phyloP scores from a whole-genome alignment of 2,329 filamentous ascomycete genomes.

The Tothia fuscella region DNA sequence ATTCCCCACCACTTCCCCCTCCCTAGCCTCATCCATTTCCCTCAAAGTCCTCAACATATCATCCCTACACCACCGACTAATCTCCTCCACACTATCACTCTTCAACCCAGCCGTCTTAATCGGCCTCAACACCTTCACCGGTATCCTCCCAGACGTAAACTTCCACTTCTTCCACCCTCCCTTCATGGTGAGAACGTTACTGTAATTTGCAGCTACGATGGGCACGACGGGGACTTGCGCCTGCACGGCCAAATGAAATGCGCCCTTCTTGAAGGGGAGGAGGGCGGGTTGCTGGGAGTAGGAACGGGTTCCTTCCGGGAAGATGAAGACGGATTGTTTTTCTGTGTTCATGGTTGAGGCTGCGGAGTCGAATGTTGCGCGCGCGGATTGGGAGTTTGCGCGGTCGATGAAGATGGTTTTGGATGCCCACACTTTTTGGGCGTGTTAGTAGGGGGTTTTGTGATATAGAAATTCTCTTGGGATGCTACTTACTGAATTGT shows the following conservation, averaged over 20 bases:
- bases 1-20: not conserved
- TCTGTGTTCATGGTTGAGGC: constrained; percentile 64
- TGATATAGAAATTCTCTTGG: not conserved
- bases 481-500: constrained; percentile 59
- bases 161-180: constrained; percentile 47
- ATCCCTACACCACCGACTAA: constrained; percentile 56
- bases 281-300: constrained; percentile 72
- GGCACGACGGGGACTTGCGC: constrained; percentile 89
- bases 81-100: constrained; percentile 62
- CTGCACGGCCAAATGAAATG: constrained; percentile 91
- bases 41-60: constrained; percentile 56
- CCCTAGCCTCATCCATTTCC: constrained; percentile 20
- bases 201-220: constrained; percentile 45
- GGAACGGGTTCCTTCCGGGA: constrained; percentile 85
- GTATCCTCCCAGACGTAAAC: constrained; percentile 15
- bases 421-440: constrained; percentile 53
- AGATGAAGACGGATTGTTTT: constrained; percentile 64
- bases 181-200: constrained; percentile 25
- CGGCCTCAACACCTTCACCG: constrained; percentile 57
- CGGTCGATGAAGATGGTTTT: constrained; percentile 95
- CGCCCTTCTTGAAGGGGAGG: constrained; percentile 97
- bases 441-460: not conserved
- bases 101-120: constrained; percentile 66
- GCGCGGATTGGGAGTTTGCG: constrained; percentile 67
- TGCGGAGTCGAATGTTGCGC: constrained; percentile 75